These are phyloP conservation scores for Debaryomyces coudertii DNA, from an alignment of 1,139 yeast species.

Conservation along the genomic window DNA sequence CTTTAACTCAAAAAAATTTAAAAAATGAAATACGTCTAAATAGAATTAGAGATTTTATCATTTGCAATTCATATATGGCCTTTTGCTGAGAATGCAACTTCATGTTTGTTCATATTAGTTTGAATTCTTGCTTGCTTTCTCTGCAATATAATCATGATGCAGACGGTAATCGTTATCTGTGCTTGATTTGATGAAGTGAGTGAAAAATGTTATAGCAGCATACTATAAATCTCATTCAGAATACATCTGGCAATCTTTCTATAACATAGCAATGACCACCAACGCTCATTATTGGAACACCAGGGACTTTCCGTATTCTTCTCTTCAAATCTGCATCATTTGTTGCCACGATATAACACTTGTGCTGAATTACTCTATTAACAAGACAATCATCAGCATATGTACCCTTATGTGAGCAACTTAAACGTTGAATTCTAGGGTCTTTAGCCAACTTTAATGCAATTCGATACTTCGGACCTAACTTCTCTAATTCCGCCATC, in stretches of 20 bases:
- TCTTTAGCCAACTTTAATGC: constrained; percentile 92
- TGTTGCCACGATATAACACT: constrained; percentile 95
- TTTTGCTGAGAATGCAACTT: background rate
- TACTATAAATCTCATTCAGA: constrained; percentile 36
- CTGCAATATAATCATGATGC: background rate
- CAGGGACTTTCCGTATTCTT: constrained; percentile 93
- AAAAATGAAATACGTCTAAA: too few species aligned
- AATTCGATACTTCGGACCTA: constrained; percentile 92
- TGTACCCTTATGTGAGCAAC: constrained; percentile 91
- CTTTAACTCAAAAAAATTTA: background rate
- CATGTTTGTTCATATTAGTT: background rate
- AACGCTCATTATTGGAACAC: constrained; percentile 95
- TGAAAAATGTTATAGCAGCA: background rate
- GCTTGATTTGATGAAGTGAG: background rate
- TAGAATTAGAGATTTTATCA: background rate
- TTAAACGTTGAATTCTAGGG: constrained; percentile 84
- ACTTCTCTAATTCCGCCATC: constrained; percentile 93
- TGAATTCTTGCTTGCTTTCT: too few species aligned
- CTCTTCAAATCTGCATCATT: constrained; percentile 98
- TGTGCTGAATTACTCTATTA: constrained; percentile 90
- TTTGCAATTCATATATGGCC: background rate
- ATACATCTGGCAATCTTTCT: constrained; percentile 93
- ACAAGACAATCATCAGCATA: constrained; percentile 98
- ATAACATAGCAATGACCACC: constrained; percentile 91
- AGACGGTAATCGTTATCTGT: background rate